These are phyloP conservation scores for Coniosporium apollinis DNA, from an alignment of 495 filamentous ascomycete genomes.

Conservation along the genomic window DNA sequence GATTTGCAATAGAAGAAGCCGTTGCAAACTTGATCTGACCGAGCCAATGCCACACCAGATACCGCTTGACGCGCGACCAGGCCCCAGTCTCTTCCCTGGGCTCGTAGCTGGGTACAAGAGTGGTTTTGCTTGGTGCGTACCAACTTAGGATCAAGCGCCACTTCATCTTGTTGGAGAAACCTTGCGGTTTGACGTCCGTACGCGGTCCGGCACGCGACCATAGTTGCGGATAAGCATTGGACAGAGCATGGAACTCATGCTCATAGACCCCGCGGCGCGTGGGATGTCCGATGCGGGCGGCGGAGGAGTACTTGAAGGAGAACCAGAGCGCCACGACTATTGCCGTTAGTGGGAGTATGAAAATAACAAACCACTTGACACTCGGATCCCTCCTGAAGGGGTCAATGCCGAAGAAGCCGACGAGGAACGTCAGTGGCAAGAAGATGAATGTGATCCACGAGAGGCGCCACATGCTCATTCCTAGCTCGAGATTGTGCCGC, in stretches of 20 bases:
- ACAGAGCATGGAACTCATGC: slow-evolving; percentile 29
- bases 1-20: no score
- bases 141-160: slow-evolving; percentile 31
- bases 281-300: slow-evolving; percentile 27
- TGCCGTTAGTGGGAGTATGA: slow-evolving; percentile 28
- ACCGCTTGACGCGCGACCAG: slow-evolving; percentile 29
- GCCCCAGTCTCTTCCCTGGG: slow-evolving; percentile 18
- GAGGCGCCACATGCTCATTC: slow-evolving; percentile 29
- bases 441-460: slow-evolving; percentile 30
- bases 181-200: slow-evolving; percentile 23
- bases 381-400: slow-evolving; percentile 25
- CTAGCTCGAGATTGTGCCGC: slow-evolving; percentile 32
- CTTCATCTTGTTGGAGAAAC: slow-evolving; percentile 20
- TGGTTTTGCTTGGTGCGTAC: slow-evolving; percentile 25
- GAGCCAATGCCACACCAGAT: slow-evolving; percentile 29
- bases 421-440: slow-evolving; percentile 35
- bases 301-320: slow-evolving; percentile 31
- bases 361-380: slow-evolving; percentile 36
- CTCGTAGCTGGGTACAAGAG: slow-evolving; percentile 13
- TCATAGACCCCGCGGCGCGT: slow-evolving; percentile 36
- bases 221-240: slow-evolving; percentile 26
- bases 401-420: slow-evolving; percentile 39
- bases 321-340: slow-evolving; percentile 32
- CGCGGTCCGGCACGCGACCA: slow-evolving; percentile 34
- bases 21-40: slow-evolving; percentile 14